Base-by-base conservation (phyloP, 169 alveolate genomes). In the Cardiosporidium cionae region DNA sequence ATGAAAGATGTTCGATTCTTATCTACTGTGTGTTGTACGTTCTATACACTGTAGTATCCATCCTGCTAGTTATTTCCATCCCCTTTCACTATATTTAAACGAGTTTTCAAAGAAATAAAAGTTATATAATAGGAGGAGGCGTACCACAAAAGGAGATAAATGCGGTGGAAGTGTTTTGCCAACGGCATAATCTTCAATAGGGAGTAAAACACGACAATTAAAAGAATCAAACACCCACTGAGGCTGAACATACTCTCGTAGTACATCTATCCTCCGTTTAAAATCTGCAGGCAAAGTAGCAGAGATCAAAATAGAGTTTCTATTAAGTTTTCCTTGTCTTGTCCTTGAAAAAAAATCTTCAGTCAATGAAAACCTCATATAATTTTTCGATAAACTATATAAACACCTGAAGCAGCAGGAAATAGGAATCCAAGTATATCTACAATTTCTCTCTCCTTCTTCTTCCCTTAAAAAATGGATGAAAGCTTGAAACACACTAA, bases 161-260 rank as follows among this genome's bases (percentile, higher is more conserved):
- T 84, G 89, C 2, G 89, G 86, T 1, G 88, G 88, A 29, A 32
- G 44, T 3, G 36, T 27, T 62, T 71, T 74, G 7, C 79, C 86
- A 7, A 78, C 72, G 0, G 28, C 69, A 75, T 73, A 70, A 32
- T 37, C 52, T 9, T 58, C 75, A 0, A 58, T 54, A 32, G 82
- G 80, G 63, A 54, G 68, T 25, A 16, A 67, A 22, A 68, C 1
- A 23, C 76, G 79, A 2, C 71, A 68, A 68, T 84, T 84, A 84
- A 84, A 62, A 54, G 81, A 74, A 52, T 84, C 89, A 54, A 84
- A 54, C 5, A 80, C 70, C 89, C 89, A 84, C 62, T 84, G 89
- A 7, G 89, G 89, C 81, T 84, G 89, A 31, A 84, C 81, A 23
- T 58, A 44, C n/a, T 82, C 88, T 7, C 88, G 70, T 6, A 75